Evolutionary conservation across 2,329 filamentous ascomycete genomes (phyloP), one percentile per base, ranked within the genome.

Genomic region (Penicillium sp.): DNA sequence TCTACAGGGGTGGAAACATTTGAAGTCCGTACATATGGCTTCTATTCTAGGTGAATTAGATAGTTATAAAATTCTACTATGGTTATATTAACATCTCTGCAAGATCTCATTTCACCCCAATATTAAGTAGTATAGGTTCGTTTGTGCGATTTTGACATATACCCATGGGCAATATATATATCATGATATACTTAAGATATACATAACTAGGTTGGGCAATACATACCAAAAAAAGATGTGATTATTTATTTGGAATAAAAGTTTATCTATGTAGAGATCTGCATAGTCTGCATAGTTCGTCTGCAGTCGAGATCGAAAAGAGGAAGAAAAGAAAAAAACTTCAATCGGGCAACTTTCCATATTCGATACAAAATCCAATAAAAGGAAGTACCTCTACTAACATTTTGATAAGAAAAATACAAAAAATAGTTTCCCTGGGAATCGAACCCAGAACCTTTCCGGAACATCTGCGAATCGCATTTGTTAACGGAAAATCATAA

Each of bases 401-500:
- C 9, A 43, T 13, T 31, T n/a, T 5, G 8, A 27, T 27, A 19
- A 27, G 1, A 15, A 21, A 41, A 48, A 7, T 2, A 34, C 21
- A 41, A 56, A 53, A 56, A 53, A 34, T 56, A 47, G 54, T 56
- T 56, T 55, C 53, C 38, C 53, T 55, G 53, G 53, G 53, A 55
- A 55, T 55, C 53, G 54, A 56, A 56, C 54, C 54, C 54, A 56
- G 54, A 56, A 56, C 54, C 54, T 56, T 56, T 56, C 54, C 54
- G 54, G 54, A 56, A 56, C 54, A 53, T 10, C 1, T 34, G 54
- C 49, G 4, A 41, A 13, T 29, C 2, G 36, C 54, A 56, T 36
- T 56, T 56, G 54, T 56, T 56, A 56, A 56, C 54, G 54, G 54
- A 56, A 56, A 56, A 56, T 56, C 49, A 56, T 56, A 56, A 56